phyloP scores from a whole-genome alignment of 2,329 filamentous ascomycete species.

The Hypoxylon sp. region DNA sequence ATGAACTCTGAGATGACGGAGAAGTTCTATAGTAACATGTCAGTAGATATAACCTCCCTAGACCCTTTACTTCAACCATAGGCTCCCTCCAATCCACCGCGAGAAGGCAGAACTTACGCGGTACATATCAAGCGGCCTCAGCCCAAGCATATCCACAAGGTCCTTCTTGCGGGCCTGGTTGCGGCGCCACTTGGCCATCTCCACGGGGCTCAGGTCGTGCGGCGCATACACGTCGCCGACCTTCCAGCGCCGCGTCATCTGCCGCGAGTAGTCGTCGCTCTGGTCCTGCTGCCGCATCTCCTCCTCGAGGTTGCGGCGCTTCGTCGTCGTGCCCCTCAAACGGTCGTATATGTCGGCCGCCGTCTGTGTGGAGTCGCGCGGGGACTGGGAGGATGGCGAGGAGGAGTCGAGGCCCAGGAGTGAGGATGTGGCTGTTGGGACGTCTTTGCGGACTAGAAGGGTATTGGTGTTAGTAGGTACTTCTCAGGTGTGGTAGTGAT shows the following conservation, averaged over 20 bases:
- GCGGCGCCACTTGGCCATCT: constrained; percentile 85
- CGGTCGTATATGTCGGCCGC: constrained; percentile 38
- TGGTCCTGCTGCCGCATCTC: constrained; percentile 57
- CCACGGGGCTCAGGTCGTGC: constrained; percentile 81
- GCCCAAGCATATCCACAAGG: constrained; percentile 81
- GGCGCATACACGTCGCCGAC: constrained; percentile 90
- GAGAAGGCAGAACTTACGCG: constrained; percentile 71
- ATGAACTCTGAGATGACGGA: constrained; percentile 91
- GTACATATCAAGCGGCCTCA: constrained; percentile 88
- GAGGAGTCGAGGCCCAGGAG: constrained; percentile 47
- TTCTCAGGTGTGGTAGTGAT: background rate
- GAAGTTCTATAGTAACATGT: constrained; percentile 77
- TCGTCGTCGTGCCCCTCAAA: constrained; percentile 11
- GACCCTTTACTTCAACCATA: background rate
- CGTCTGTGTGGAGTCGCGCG: constrained; percentile 31
- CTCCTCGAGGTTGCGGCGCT: constrained; percentile 53
- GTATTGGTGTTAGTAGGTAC: background rate
- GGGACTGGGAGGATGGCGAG: background rate
- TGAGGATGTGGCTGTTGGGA: constrained; percentile 36
- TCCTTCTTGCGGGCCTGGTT: constrained; percentile 70
- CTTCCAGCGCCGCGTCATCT: constrained; percentile 79
- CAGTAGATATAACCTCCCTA: background rate
- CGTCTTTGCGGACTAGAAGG: constrained; percentile 42
- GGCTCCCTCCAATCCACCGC: background rate
- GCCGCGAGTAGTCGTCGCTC: constrained; percentile 68